phyloP scores from a whole-genome alignment of 2,329 filamentous ascomycete genomes.

The Parascedosporium putredinis region DNA sequence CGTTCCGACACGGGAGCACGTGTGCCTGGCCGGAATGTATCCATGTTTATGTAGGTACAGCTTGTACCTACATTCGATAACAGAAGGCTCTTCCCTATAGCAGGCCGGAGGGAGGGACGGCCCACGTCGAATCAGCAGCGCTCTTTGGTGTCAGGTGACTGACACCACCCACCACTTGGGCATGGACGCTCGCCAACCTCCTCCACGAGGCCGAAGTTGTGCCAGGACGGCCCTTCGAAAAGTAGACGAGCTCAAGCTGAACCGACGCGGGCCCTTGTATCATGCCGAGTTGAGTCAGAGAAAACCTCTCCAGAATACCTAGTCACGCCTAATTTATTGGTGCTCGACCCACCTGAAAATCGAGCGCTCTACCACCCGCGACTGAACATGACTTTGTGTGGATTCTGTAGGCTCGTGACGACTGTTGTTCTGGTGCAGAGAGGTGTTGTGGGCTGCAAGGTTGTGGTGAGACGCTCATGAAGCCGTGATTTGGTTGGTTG shows the following conservation, averaged over 20 bases:
- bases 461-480: not conserved
- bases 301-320: too few species aligned
- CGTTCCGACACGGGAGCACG: not conserved
- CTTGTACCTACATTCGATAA: conserved; percentile 6
- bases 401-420: too few species aligned
- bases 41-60: conserved; percentile 7
- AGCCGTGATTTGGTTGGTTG: not conserved
- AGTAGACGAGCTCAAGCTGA: too few species aligned
- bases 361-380: too few species aligned
- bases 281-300: too few species aligned
- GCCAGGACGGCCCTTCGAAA: too few species aligned
- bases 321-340: too few species aligned
- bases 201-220: too few species aligned
- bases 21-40: conserved; percentile 1
- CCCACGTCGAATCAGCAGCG: not conserved
- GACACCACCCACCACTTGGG: too few species aligned
- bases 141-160: not conserved
- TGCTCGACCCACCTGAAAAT: not conserved
- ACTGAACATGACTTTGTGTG: too few species aligned
- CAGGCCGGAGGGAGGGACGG: not conserved
- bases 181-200: too few species aligned
- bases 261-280: too few species aligned
- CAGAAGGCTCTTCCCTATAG: not conserved
- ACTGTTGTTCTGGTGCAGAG: not conserved
- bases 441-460: not conserved